phyloP scores from a whole-genome alignment of 2,329 filamentous ascomycete genomes.

The Cucurbitaria berberidis region DNA sequence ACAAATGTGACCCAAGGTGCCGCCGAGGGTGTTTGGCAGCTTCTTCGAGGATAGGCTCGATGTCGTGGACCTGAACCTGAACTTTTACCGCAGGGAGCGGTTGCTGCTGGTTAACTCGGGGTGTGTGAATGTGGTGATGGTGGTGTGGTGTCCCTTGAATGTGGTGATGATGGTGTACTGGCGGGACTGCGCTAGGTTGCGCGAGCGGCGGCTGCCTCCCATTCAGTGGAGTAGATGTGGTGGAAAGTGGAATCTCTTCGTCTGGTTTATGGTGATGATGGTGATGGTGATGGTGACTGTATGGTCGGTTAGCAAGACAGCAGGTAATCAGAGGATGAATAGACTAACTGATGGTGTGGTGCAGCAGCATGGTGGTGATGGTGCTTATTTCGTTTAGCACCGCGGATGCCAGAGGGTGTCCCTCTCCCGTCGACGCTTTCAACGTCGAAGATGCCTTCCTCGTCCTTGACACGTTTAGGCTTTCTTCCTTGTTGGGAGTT shows the following conservation, averaged over 20 bases:
- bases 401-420: slow-evolving; percentile 69
- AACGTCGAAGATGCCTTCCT: slow-evolving; percentile 68
- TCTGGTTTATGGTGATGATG: slow-evolving; percentile 63
- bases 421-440: slow-evolving; percentile 69
- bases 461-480: slow-evolving; percentile 74
- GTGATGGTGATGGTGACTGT: slow-evolving; percentile 62
- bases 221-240: slow-evolving; percentile 28
- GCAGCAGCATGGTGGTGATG: slow-evolving; percentile 67
- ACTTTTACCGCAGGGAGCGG: slow-evolving; percentile 58
- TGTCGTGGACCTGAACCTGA: slow-evolving; percentile 66
- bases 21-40: slow-evolving; percentile 73
- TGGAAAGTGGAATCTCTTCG: slow-evolving; percentile 51
- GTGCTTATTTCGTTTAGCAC: slow-evolving; percentile 66
- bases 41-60: slow-evolving; percentile 68
- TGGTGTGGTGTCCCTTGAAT: slow-evolving; percentile 47
- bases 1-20: slow-evolving; percentile 85
- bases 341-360: slow-evolving; percentile 58
- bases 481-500: slow-evolving; percentile 48
- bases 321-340: background rate
- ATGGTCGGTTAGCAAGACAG: slow-evolving; percentile 26
- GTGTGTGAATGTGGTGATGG: slow-evolving; percentile 40
- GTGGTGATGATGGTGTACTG: slow-evolving; percentile 49
- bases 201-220: slow-evolving; percentile 36
- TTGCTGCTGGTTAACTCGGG: slow-evolving; percentile 30
- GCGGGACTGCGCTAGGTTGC: slow-evolving; percentile 36